Conservation (phyloP, 352 stramenopile genomes). For the Pythium phragmitis region DNA sequence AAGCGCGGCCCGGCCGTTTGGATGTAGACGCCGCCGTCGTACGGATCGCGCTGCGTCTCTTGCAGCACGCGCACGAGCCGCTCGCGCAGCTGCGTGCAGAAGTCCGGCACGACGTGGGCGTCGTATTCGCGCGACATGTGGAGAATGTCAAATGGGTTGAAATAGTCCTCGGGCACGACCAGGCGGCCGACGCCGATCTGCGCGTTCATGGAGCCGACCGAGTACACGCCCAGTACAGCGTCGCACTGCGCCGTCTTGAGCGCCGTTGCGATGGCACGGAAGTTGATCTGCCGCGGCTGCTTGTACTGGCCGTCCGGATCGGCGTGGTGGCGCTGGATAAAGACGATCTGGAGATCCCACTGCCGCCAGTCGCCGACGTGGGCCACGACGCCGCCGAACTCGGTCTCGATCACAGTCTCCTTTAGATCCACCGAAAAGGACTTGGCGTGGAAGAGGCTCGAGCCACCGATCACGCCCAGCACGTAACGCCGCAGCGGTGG, state of each 20-base stretch:
- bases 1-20: constrained; percentile 85
- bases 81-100: constrained; percentile 43
- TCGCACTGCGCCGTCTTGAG: constrained; percentile 60
- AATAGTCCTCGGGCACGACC: constrained; percentile 87
- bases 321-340: constrained; percentile 85
- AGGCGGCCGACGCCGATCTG: constrained; percentile 51
- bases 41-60: constrained; percentile 40
- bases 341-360: constrained; percentile 63
- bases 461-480: constrained; percentile 85
- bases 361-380: constrained; percentile 54
- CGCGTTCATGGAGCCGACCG: constrained; percentile 80
- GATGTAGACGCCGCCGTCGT: constrained; percentile 84
- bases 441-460: constrained; percentile 82
- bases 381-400: constrained; percentile 63
- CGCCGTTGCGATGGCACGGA: constrained; percentile 64
- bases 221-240: constrained; percentile 84
- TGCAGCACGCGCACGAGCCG: constrained; percentile 52
- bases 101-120: constrained; percentile 80
- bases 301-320: constrained; percentile 72
- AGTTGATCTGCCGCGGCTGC: constrained; percentile 88
- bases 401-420: constrained; percentile 60
- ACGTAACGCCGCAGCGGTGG: constrained; percentile 32
- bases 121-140: constrained; percentile 82
- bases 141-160: constrained; percentile 86
- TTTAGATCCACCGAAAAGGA: constrained; percentile 52